Conservation (phyloP, 805 yeast genomes). For the Lipomyces starkeyi region DNA sequence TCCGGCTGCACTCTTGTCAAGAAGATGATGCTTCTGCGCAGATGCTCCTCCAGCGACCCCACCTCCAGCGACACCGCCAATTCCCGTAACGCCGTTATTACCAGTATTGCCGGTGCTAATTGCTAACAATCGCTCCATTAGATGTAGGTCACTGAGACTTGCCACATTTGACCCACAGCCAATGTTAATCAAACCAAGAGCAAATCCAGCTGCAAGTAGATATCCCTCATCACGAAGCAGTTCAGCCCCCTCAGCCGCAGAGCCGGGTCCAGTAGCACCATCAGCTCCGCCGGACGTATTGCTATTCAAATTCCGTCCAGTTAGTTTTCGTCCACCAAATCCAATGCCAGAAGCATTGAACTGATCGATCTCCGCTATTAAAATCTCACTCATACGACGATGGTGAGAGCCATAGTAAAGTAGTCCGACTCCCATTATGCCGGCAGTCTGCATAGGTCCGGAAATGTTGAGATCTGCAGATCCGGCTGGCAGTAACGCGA, state of each 20-base stretch:
- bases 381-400: conserved; percentile 81
- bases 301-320: background rate
- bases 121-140: conserved; percentile 64
- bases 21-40: conserved; percentile 61
- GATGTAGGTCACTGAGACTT: conserved; percentile 65
- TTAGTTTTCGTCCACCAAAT: background rate
- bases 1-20: conserved; percentile 70
- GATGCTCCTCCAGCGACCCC: conserved; percentile 54
- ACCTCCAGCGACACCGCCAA: conserved; percentile 24
- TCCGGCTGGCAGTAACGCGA: conserved; percentile 87
- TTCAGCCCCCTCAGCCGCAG: conserved; percentile 8
- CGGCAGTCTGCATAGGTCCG: conserved; percentile 85
- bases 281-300: conserved; percentile 14
- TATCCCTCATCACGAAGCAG: conserved; percentile 67
- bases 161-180: conserved; percentile 72
- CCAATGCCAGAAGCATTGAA: conserved; percentile 30
- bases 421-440: conserved; percentile 86
- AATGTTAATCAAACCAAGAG: conserved; percentile 81
- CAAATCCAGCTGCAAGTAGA: conserved; percentile 83
- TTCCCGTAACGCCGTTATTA: conserved; percentile 3
- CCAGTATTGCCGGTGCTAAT: conserved; percentile 55
- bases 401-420: conserved; percentile 79
- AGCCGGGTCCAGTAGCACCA: conserved; percentile 49
- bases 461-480: conserved; percentile 88
- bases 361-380: conserved; percentile 64